Base-by-base conservation (phyloP, 306 rosid genomes). In the Gynostemma pentaphyllum region DNA sequence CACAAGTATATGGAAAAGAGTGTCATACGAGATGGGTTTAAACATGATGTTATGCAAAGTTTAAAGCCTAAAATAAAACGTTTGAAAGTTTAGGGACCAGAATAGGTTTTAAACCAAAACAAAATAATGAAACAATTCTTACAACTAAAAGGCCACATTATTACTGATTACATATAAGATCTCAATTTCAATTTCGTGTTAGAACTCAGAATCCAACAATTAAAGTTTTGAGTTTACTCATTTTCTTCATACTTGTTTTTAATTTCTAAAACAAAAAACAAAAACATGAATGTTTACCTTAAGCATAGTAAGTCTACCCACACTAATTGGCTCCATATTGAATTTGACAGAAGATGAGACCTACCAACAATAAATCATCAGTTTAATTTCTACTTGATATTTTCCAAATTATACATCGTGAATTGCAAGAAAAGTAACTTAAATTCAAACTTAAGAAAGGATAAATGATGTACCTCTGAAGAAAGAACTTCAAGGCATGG, bases 401-500 rank as follows among this genome's bases (percentile, higher is more conserved):
- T 12, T 19, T 21, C 64, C 47, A 36, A 37, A 59, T 21, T 4
- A 29, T 12, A 18, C 6, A 11, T 59, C 30, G 19, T 1, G n/a
- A n/a, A n/a, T n/a, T n/a, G n/a, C n/a, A n/a, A n/a, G n/a, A n/a
- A n/a, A n/a, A n/a, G n/a, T n/a, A n/a, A n/a, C n/a, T n/a, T n/a
- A n/a, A n/a, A n/a, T n/a, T n/a, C n/a, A n/a, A n/a, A n/a, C n/a
- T n/a, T n/a, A n/a, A n/a, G n/a, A n/a, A n/a, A n/a, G n/a, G n/a
- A n/a, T n/a, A 36, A 36, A 59, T 12, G 46, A 47, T 45, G n/a
- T n/a, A 85, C 97, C 89, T 87, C 85, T 18, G 96, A 67, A 48
- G 82, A 63, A 46, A 84, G 70, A 10, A 92, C 88, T 78, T 88
- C 96, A 55, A 82, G 42, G 66, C 67, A 81, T 44, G 95, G 90